Percentiles rank a stretch among this genome's conserved stretches.
Conservation (phyloP, 176 grass and related monocot species). For the Poa annua region DNA sequence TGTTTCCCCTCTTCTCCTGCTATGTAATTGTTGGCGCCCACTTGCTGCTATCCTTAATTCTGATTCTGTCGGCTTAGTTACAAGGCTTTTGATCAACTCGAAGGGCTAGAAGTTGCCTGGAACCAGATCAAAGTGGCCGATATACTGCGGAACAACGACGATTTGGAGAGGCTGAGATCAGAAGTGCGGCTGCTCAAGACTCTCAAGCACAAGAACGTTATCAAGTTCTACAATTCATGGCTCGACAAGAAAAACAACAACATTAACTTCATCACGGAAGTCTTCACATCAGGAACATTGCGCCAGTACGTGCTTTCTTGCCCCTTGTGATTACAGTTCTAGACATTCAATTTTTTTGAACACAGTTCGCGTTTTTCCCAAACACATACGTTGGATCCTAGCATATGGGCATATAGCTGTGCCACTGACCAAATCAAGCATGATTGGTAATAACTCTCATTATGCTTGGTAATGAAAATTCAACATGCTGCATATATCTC, state of each 20-base stretch:
- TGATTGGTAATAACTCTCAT: not conserved
- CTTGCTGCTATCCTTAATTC: conserved; percentile 48
- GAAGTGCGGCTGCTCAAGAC: conserved; percentile 83
- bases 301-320: conserved; percentile 58
- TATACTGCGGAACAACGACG: conserved; percentile 61
- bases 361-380: too few relatives aligned
- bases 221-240: conserved; percentile 89
- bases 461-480: conserved; percentile 14
- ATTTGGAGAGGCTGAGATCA: conserved; percentile 71
- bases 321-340: conserved; percentile 13
- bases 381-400: too few relatives aligned
- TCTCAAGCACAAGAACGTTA: conserved; percentile 81
- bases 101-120: conserved; percentile 89
- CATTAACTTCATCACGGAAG: conserved; percentile 84
- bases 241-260: conserved; percentile 64
- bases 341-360: too few relatives aligned
- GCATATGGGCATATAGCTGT: not conserved
- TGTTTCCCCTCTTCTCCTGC: not conserved
- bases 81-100: conserved; percentile 83
- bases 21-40: not conserved
- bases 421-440: not conserved
- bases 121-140: conserved; percentile 75
- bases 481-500: not conserved
- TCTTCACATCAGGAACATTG: conserved; percentile 80
- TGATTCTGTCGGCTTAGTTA: conserved; percentile 47